Base-by-base conservation (phyloP, 2,329 filamentous ascomycete genomes). In the Hypoxylon sp. region DNA sequence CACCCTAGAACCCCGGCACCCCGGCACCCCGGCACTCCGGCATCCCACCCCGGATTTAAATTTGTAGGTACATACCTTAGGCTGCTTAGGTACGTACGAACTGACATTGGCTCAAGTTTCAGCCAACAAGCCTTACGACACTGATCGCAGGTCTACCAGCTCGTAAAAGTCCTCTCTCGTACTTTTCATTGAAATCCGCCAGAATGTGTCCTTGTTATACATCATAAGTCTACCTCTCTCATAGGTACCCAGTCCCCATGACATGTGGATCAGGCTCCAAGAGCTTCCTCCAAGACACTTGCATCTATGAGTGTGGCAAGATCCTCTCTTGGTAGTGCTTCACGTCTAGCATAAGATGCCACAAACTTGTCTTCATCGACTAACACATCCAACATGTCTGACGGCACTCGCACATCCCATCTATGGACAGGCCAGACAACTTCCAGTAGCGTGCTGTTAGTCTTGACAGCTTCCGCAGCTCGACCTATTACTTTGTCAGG, bases 321-420 rank as follows among this genome's bases (percentile, higher is more conserved):
- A 17, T 61, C 67, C 3, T 71, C 73, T 26, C 66, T 68, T 5
- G 72, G 51, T 14, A 71, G 26, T 1, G 70, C 59, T 6, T 53
- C 31, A 44, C 71, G 61, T 24, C 59, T 46, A 35, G 68, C 69
- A 13, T 69, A 55, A 19, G 59, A 61, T 1, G 72, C 72, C 6
- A 78, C 70, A 55, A 70, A 77, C 53, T 70, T 64, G 29, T 78
- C 75, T 59, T 78, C 75, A n/a, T 73, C 72, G 6, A 72, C 67
- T 13, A 78, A 24, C 26, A 75, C 72, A 24, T 76, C 74, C 29
- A 77, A 39, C 51, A 78, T 62, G 47, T 78, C 75, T 2, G 70
- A 65, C 26, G 73, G 74, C 37, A 74, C 63, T 5, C 69, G 52
- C 17, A 74, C 75, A 24, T 66, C 73, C 77, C 77, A 79, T 9